These are phyloP conservation scores for Rhodotorula sp. DNA, from an alignment of 1,284 basidiomycete genomes.

Conservation along the genomic window DNA sequence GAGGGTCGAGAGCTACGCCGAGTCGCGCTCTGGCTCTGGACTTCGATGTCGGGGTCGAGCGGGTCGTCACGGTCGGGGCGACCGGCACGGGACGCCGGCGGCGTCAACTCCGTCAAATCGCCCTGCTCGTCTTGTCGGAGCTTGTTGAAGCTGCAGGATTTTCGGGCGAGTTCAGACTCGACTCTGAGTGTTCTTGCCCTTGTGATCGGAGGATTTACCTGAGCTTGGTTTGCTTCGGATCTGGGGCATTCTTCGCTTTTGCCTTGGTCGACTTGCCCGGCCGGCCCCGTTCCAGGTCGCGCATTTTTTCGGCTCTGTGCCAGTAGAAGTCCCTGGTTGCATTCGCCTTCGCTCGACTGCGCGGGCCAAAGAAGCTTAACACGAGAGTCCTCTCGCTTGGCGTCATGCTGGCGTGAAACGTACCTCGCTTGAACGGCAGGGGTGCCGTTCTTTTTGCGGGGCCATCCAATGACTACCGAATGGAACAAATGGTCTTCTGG, in stretches of 20 bases:
- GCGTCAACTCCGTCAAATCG: not conserved
- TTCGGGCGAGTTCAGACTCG: not conserved
- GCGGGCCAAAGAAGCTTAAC: too few relatives aligned
- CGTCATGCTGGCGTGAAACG: too few relatives aligned
- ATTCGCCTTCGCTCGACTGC: not conserved
- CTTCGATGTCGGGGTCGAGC: not conserved
- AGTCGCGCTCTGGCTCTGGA: not conserved
- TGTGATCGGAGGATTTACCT: not conserved
- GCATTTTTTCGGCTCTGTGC: not conserved
- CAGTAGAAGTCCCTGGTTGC: not conserved
- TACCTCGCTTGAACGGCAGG: too few relatives aligned
- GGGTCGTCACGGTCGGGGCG: not conserved
- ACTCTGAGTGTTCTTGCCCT: too few relatives aligned
- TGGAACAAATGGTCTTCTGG: not conserved
- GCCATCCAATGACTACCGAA: not conserved
- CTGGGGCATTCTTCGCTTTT: not conserved
- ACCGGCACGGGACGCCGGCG: not conserved
- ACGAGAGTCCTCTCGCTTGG: too few relatives aligned
- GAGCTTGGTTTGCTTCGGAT: not conserved
- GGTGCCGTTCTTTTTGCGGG: not conserved
- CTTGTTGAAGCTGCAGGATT: not conserved
- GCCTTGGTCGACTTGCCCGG: too few relatives aligned
- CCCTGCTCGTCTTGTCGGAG: not conserved
- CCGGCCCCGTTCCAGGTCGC: too few relatives aligned
- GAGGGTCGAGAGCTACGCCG: constrained; percentile 1